phyloP scores from a whole-genome alignment of 768 basidiomycete genomes.

The Russula ochroleuca region DNA sequence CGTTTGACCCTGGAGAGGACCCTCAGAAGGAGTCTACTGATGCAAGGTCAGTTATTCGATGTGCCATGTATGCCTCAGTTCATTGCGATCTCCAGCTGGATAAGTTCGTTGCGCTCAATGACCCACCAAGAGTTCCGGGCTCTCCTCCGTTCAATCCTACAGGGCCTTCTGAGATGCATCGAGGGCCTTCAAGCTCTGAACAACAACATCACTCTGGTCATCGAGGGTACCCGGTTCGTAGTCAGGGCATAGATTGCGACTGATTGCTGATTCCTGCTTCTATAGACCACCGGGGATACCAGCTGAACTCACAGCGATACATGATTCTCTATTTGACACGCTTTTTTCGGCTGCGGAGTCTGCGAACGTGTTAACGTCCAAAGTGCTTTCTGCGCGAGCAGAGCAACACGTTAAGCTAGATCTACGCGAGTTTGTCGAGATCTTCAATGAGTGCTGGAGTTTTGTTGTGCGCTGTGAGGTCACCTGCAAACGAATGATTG shows the following conservation, averaged over 20 bases:
- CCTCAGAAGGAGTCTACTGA: constrained; percentile 31
- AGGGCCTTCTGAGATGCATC: constrained; percentile 57
- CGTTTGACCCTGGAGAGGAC: constrained; percentile 54
- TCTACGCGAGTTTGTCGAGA: constrained; percentile 66
- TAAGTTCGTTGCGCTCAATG: constrained; percentile 60
- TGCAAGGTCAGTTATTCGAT: constrained; percentile 9
- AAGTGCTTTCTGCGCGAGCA: constrained; percentile 67
- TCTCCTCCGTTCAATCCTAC: constrained; percentile 59
- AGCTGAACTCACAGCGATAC: constrained; percentile 43
- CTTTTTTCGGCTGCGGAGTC: constrained; percentile 79
- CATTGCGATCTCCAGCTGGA: constrained; percentile 35
- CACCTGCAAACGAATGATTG: constrained; percentile 86
- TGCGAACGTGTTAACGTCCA: constrained; percentile 76
- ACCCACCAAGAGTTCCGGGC: constrained; percentile 62
- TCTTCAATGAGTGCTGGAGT: constrained; percentile 84
- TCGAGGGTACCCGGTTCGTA: constrained; percentile 46
- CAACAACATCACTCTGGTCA: constrained; percentile 50
- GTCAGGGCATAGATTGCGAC: not conserved
- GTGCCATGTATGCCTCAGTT: not conserved
- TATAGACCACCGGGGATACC: constrained; percentile 40
- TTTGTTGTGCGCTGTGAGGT: constrained; percentile 89
- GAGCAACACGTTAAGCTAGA: constrained; percentile 75
- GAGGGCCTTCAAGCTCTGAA: constrained; percentile 64
- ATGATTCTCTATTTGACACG: constrained; percentile 71
- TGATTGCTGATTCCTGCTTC: not conserved